phyloP scores from a whole-genome alignment of 306 rosid genomes.

The Fagus crenata region DNA sequence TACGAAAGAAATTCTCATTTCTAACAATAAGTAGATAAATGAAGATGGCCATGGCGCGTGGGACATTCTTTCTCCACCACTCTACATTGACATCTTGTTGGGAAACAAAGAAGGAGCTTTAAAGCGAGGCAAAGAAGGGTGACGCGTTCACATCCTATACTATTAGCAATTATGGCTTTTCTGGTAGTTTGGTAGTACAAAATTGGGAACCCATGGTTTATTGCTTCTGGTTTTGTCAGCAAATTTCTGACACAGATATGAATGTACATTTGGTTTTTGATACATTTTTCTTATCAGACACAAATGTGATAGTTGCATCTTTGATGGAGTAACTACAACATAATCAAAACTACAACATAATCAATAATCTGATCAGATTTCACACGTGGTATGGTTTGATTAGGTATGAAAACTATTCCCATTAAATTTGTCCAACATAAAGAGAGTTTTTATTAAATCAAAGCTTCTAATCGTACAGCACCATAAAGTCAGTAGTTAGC shows the following conservation, averaged over 20 bases:
- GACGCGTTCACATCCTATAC: conserved; percentile 28
- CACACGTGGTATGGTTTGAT: not conserved
- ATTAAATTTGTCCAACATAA: not conserved
- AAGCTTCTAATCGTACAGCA: not conserved
- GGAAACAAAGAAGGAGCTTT: conserved; percentile 29
- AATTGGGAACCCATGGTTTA: not conserved
- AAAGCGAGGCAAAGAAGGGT: conserved; percentile 41
- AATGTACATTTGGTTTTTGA: not conserved
- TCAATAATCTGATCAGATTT: not conserved
- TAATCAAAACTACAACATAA: conserved; percentile 1
- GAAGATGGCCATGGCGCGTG: conserved; percentile 25
- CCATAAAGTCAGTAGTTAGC: too few species aligned
- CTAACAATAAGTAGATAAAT: not conserved
- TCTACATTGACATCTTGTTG: not conserved
- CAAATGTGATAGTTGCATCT: not conserved
- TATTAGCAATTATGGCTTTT: conserved; percentile 20
- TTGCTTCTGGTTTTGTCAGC: not conserved
- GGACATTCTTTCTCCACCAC: conserved; percentile 2
- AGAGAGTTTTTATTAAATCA: not conserved
- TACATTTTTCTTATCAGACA: not conserved
- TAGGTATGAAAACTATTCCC: not conserved
- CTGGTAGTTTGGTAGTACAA: conserved; percentile 26
- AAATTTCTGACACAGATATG: not conserved
- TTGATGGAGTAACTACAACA: not conserved
- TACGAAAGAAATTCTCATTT: too few species aligned